A percentile compares a stretch with the other conserved stretches of the same genome.
These are phyloP conservation scores for Blastobotrys chiropterorum DNA, from an alignment of 805 yeast genomes.

Conservation along the genomic window DNA sequence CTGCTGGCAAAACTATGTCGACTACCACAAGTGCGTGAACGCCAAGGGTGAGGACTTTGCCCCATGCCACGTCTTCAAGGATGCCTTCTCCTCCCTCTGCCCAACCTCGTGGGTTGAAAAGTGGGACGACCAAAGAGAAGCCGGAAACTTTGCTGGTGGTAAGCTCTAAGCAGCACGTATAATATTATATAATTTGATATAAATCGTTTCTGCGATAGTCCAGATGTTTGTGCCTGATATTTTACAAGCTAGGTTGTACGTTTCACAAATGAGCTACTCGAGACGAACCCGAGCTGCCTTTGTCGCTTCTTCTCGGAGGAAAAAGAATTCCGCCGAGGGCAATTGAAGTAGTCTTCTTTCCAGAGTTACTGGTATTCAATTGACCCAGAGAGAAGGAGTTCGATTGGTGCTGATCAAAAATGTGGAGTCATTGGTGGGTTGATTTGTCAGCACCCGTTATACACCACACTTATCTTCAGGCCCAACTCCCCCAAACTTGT, in stretches of 20 bases:
- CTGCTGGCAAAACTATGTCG: slow-evolving; percentile 97
- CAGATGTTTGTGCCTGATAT: too few species aligned
- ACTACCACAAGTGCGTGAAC: slow-evolving; percentile 94
- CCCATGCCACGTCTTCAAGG: slow-evolving; percentile 93
- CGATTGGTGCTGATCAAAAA: too few species aligned
- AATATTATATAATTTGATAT: neutral
- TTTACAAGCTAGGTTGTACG: too few species aligned
- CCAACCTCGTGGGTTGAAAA: slow-evolving; percentile 34
- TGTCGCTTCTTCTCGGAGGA: too few species aligned
- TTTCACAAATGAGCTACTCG: too few species aligned
- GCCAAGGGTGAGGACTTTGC: slow-evolving; percentile 98
- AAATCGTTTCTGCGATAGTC: neutral
- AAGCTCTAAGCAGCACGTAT: neutral
- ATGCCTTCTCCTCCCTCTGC: slow-evolving; percentile 70
- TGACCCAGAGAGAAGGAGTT: too few species aligned
- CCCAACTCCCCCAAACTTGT: neutral
- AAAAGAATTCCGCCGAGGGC: too few species aligned
- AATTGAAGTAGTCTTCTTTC: neutral
- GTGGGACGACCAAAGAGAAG: slow-evolving; percentile 41
- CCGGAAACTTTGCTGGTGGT: slow-evolving; percentile 48
- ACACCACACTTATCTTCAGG: too few species aligned
- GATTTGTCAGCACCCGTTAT: too few species aligned
- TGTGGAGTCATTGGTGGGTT: too few species aligned
- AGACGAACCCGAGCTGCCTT: neutral
- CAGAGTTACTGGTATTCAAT: too few species aligned